A percentile compares a stretch with the other conserved stretches of the same genome.
phyloP scores from a whole-genome alignment of 2,329 filamentous ascomycete genomes.

The Apiospora hydei region DNA sequence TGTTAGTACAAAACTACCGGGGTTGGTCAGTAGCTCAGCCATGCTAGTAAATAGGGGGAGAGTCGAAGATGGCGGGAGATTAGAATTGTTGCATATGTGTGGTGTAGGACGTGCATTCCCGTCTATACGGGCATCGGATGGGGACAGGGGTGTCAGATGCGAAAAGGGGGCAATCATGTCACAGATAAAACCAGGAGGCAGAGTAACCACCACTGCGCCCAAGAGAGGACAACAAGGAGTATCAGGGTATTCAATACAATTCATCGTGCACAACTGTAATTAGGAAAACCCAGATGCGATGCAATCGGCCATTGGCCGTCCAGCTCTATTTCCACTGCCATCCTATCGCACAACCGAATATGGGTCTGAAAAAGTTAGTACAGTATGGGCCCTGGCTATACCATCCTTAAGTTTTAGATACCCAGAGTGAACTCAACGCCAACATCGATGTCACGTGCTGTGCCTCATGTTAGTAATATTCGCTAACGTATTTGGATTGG shows the following conservation, averaged over 20 bases:
- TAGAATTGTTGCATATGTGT: not conserved
- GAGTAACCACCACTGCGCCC: not conserved
- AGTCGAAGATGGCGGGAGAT: not conserved
- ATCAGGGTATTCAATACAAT: slow-evolving; percentile 23
- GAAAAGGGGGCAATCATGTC: not conserved
- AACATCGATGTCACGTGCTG: slow-evolving; percentile 94
- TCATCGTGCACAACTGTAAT: slow-evolving; percentile 20
- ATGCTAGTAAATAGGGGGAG: not conserved
- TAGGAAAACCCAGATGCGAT: slow-evolving; percentile 20
- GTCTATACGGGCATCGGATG: not conserved
- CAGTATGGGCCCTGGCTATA: slow-evolving; percentile 37
- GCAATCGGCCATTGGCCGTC: slow-evolving; percentile 24
- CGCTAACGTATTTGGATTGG: slow-evolving; percentile 29
- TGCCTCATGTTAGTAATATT: slow-evolving; percentile 35
- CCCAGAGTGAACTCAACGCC: slow-evolving; percentile 94
- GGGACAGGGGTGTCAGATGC: not conserved
- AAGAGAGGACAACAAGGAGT: not conserved
- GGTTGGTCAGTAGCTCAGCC: slow-evolving; percentile 17
- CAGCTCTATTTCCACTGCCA: slow-evolving; percentile 29
- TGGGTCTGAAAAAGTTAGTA: slow-evolving; percentile 44
- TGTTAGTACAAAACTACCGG: slow-evolving; percentile 3
- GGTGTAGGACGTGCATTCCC: not conserved
- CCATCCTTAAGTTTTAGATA: slow-evolving; percentile 70
- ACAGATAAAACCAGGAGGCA: not conserved
- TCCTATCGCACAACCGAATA: slow-evolving; percentile 29